Evolutionary conservation across 768 basidiomycete genomes (phyloP), one percentile per base, ranked within the genome.

Genomic region (Mycena filopes): DNA sequence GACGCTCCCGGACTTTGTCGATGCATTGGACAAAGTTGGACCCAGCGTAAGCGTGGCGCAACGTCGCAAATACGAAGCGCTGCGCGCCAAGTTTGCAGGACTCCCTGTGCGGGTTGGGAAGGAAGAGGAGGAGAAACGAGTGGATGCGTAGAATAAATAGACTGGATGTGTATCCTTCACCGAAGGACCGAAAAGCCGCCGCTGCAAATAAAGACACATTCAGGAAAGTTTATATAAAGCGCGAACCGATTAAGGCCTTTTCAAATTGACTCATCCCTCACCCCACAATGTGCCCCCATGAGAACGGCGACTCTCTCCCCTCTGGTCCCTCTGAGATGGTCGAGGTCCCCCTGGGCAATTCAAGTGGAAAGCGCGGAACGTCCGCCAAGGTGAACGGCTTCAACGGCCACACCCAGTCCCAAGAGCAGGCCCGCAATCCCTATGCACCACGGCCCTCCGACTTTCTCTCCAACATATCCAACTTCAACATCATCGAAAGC

Each of bases 401-500:
- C 51, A 76, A 78, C 62, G 73, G 79, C 36, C 60, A 72, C 71
- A 69, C 78, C 21, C 70, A 76, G 53, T 66, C 71, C 49, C 76
- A 82, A 26, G 76, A 79, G 54, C 85, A 83, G 63, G 80, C 74
- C 21, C 77, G 81, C 61, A 95, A 95, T 75, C 91, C 94, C 16
- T 97, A 97, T 75, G 95, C 92, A 38, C 90, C 95, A 13, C 87
- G 95, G n/a, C 93, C 93, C 18, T 88, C 93, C 23, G 95, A 97
- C 78, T 96, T 96, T 78, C 81, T 97, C 68, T 96, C 91, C 77
- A 98, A 98, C 76, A 80, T 94, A 72, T 94, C 89, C 48, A 95
- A 95, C 82, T 96, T 95, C 81, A 94, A 90, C 78, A 99, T 98
- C 80, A 98, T 98, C 75, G 96, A 98, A 81, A 95, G 93, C 72